A percentile compares a stretch with the other conserved stretches of the same genome.
phyloP scores from a whole-genome alignment of 305 asterid genomes.

The Fraxinus nigra region DNA sequence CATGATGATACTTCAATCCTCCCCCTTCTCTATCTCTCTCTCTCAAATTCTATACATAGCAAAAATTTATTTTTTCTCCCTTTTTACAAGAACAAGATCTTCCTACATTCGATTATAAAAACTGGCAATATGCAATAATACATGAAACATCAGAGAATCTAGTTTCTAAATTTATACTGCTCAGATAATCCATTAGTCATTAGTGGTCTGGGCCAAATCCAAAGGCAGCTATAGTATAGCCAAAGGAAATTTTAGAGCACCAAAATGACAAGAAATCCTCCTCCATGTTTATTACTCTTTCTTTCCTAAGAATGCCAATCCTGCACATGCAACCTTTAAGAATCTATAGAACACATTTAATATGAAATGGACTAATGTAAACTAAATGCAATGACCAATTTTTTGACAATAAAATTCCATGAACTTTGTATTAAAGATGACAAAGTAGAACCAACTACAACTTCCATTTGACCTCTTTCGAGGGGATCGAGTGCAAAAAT shows the following conservation, averaged over 20 bases:
- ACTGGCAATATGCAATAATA: neutral
- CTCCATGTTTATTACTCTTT: neutral
- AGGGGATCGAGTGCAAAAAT: neutral
- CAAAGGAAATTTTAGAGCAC: neutral
- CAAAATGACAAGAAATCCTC: conserved; percentile 1
- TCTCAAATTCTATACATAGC: neutral
- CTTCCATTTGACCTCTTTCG: neutral
- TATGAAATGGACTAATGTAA: neutral
- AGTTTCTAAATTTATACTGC: neutral
- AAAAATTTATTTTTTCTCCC: neutral
- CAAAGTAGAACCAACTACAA: neutral
- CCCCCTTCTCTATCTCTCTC: neutral
- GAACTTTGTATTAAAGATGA: neutral
- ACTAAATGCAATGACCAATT: neutral
- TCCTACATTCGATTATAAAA: neutral
- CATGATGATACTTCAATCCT: neutral
- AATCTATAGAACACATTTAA: neutral
- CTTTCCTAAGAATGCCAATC: neutral
- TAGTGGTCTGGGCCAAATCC: neutral
- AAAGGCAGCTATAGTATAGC: neutral
- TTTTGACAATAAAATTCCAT: neutral
- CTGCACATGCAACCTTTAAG: neutral
- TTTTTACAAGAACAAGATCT: neutral
- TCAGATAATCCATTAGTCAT: neutral
- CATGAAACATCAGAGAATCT: neutral